These are phyloP conservation scores for Lactifluus piperatus DNA, from an alignment of 768 basidiomycete genomes.

Conservation along the genomic window DNA sequence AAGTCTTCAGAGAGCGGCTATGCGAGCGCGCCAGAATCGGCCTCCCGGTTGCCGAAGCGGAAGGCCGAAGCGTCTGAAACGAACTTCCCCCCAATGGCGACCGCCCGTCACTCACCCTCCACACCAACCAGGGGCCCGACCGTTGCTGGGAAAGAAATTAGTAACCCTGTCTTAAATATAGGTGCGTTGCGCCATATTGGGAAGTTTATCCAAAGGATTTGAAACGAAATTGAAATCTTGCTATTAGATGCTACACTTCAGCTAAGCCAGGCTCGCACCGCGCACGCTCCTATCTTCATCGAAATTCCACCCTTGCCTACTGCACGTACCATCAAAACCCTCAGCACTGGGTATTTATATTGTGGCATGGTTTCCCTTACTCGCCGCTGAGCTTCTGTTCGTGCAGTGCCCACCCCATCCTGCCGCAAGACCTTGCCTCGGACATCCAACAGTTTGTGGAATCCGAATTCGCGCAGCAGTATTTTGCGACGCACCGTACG, in stretches of 20 bases:
- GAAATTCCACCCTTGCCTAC: constrained; percentile 22
- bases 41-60: background rate
- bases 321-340: constrained; percentile 30
- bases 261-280: constrained; percentile 60
- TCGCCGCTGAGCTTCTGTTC: background rate
- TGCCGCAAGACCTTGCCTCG: constrained; percentile 71
- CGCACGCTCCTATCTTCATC: constrained; percentile 56
- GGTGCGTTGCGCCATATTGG: constrained; percentile 34
- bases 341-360: constrained; percentile 55
- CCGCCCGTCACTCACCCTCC: constrained; percentile 2
- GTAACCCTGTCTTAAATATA: constrained; percentile 60
- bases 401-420: constrained; percentile 58
- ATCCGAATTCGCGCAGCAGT: constrained; percentile 76
- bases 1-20: constrained; percentile 19
- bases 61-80: background rate
- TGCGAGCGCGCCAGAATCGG: constrained; percentile 14
- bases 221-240: background rate
- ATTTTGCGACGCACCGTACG: constrained; percentile 85
- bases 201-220: background rate
- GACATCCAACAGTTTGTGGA: constrained; percentile 86
- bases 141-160: constrained; percentile 51
- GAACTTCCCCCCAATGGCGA: background rate
- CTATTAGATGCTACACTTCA: constrained; percentile 51
- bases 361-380: background rate
- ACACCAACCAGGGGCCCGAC: constrained; percentile 14